A percentile compares a stretch with the other conserved stretches of the same genome.
Evolutionary conservation across 352 stramenopile genomes (phyloP).

Genomic region (Phytophthora pinifolia): DNA sequence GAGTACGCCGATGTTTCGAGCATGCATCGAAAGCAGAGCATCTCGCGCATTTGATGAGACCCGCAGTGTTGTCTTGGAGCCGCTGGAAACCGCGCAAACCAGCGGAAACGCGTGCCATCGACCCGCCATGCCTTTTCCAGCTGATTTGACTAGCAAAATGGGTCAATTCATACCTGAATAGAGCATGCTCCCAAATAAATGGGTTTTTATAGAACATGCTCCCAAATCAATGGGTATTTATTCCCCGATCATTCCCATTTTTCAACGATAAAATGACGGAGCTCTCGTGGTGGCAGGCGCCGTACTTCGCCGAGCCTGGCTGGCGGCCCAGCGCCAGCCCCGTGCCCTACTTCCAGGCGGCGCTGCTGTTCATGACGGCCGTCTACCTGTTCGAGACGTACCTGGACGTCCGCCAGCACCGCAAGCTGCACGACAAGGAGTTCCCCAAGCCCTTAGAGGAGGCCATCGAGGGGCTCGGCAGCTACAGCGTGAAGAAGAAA

Average conservation of each 20-base stretch:
- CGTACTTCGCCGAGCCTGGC: conserved; percentile 55
- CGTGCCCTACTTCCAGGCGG: conserved; percentile 70
- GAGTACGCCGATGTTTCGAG: conserved; percentile 36
- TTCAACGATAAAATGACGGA: conserved; percentile 9
- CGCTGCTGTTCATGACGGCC: conserved; percentile 86
- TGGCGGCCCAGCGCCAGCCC: conserved; percentile 41
- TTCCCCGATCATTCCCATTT: conserved; percentile 6
- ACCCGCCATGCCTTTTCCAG: conserved; percentile 19
- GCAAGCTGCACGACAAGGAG: conserved; percentile 80
- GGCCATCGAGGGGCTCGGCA: conserved; percentile 52
- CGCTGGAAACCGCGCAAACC: conserved; percentile 14
- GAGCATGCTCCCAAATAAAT: not conserved
- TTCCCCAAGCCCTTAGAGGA: conserved; percentile 59
- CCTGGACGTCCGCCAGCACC: conserved; percentile 91
- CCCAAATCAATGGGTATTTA: not conserved
- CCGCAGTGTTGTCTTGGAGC: not conserved
- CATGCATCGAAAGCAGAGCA: conserved; percentile 25
- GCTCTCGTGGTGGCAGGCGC: conserved; percentile 49
- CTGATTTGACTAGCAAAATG: conserved; percentile 29
- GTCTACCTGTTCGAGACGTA: conserved; percentile 94
- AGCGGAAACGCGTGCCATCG: conserved; percentile 52
- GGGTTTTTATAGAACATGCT: too few species aligned
- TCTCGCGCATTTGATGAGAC: conserved; percentile 24
- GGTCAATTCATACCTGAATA: conserved; percentile 1
- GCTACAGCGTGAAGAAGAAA: conserved; percentile 33